Evolutionary conservation across 140 eudicot species (phyloP).

Genomic region (Anethum foeniculum): DNA sequence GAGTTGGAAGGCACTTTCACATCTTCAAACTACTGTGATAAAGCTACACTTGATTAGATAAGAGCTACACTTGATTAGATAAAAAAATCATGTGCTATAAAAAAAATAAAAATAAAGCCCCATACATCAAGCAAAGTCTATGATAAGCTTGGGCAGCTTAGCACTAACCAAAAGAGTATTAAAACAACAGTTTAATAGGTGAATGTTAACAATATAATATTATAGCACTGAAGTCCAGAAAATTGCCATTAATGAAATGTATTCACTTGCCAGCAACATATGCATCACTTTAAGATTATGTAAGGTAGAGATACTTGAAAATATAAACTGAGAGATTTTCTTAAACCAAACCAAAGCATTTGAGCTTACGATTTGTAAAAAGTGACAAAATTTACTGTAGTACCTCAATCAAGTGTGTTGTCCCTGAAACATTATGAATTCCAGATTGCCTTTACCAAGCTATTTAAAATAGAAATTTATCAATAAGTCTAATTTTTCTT

Average conservation of each 20-base stretch:
- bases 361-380: background rate
- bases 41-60: conserved; percentile 9
- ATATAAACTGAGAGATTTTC: background rate
- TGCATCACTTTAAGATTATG: background rate
- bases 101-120: background rate
- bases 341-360: background rate
- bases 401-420: no score
- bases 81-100: background rate
- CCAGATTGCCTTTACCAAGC: conserved; percentile 51
- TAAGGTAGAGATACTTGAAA: background rate
- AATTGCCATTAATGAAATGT: background rate
- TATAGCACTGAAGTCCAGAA: background rate
- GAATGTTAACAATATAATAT: background rate
- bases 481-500: conserved; percentile 51
- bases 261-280: background rate
- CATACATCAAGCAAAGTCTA: conserved; percentile 3
- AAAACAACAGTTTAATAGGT: background rate
- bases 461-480: conserved; percentile 61
- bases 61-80: conserved; percentile 14
- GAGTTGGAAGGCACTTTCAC: conserved; percentile 73
- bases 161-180: background rate
- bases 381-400: background rate
- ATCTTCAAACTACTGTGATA: conserved; percentile 53
- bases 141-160: background rate
- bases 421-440: conserved; percentile 39